Evolutionary conservation across 768 basidiomycete species (phyloP).

Genomic region (Leucocoprinus sp.): DNA sequence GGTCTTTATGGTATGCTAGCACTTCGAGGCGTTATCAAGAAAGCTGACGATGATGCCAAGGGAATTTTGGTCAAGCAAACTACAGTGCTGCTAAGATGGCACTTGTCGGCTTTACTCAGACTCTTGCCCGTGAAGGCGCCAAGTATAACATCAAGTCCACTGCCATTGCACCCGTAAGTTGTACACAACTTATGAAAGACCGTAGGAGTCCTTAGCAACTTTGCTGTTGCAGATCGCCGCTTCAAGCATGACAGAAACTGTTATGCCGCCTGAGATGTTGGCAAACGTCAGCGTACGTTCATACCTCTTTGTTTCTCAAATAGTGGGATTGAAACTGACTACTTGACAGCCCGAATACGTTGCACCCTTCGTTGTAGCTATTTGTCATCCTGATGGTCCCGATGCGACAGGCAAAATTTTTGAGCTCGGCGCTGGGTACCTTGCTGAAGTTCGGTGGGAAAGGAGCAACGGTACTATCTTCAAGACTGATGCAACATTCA

Average conservation of each 20-base stretch:
- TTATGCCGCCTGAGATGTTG: constrained; percentile 92
- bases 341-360: constrained; percentile 73
- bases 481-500: constrained; percentile 85
- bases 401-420: constrained; percentile 79
- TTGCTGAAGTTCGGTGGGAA: constrained; percentile 92
- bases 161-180: constrained; percentile 81
- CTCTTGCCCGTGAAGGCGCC: constrained; percentile 84
- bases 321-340: constrained; percentile 6
- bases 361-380: constrained; percentile 83
- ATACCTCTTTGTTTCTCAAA: not conserved
- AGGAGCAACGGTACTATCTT: constrained; percentile 81
- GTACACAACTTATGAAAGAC: not conserved
- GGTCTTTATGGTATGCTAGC: constrained; percentile 71
- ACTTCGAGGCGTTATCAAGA: not conserved
- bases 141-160: constrained; percentile 86
- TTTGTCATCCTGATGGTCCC: constrained; percentile 78
- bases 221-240: constrained; percentile 66
- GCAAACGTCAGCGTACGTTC: constrained; percentile 65
- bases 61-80: constrained; percentile 95
- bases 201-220: not conserved
- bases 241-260: constrained; percentile 90
- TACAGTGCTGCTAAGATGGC: constrained; percentile 99
- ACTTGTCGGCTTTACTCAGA: constrained; percentile 86
- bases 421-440: constrained; percentile 88
- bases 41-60: constrained; percentile 25